Evolutionary conservation across 139 green algal species (phyloP), one percentile per base, ranked within the genome.

Genomic region (Chlorella sp.): DNA sequence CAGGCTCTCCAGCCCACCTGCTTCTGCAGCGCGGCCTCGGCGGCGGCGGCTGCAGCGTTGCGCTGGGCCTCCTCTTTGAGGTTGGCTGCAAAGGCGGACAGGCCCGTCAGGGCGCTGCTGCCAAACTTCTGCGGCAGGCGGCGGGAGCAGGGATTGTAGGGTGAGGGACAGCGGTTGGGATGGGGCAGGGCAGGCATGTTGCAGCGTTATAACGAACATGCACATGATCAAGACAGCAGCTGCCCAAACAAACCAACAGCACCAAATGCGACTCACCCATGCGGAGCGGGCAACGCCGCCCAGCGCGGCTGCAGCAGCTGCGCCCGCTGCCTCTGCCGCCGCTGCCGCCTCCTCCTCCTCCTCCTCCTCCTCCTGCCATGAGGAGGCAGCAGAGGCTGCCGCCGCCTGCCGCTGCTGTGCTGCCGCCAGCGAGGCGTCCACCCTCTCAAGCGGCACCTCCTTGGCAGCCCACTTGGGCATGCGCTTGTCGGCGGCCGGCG

Each of bases 71-170:
- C 58, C 56, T 82, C 76, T 11, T 62, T 73, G 34, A 82, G 20
- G 38, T 36, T 73, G 40, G 76, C 58, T 26, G 76, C 76, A 73
- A 82, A 82, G 58, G 36, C 58, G 36, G 56, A 43, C 58, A 82
- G 76, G 20, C 76, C 76, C 0, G 76, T 43, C n/a, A 73, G 58
- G 11, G 76, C 76, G 24, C 60, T 85, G 56, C 82, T 65, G 5
- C 82, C 81, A 56, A 88, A 89, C 54, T 86, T 89, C 76, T 82
- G 76, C 76, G 56, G 56, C 13, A 22, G 5, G 40, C 8, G 32
- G 44, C 3, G 46, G 14, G 0, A 43, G 44, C 4, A 2, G 2
- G 11, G 9, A 30, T 44, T 19, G 13, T 1, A 32, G 36, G 22
- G 19, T 20, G 43, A 44, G 28, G 7, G 32, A 46, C 72, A 36